These are phyloP conservation scores for Rhodotorula sp. DNA, from an alignment of 1,284 basidiomycete species.

Conservation along the genomic window DNA sequence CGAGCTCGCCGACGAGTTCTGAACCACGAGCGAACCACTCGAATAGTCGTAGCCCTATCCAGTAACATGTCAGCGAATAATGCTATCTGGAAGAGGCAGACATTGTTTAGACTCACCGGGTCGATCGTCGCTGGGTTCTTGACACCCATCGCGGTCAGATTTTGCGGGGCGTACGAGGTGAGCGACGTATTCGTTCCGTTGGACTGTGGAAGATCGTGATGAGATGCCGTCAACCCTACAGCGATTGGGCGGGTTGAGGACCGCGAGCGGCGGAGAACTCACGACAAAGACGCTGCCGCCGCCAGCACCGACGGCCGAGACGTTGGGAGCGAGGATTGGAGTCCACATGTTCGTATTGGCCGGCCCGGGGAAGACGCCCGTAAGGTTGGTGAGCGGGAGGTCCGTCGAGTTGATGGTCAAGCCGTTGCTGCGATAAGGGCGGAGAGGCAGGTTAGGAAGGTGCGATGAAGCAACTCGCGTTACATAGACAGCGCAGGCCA, in stretches of 20 bases:
- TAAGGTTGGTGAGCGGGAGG: constrained; percentile 48
- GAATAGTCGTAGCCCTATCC: constrained; percentile 6
- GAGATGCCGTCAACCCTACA: not conserved
- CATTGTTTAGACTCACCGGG: not conserved
- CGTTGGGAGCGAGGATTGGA: constrained; percentile 46
- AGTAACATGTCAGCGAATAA: not conserved
- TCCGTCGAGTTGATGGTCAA: constrained; percentile 37
- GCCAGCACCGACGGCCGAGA: constrained; percentile 46
- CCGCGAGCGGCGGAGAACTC: not conserved
- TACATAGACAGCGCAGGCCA: too few species aligned
- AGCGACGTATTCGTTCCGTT: constrained; percentile 42
- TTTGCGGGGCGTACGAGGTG: constrained; percentile 33
- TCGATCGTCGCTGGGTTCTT: constrained; percentile 34
- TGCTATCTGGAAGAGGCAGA: not conserved
- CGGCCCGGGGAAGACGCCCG: constrained; percentile 47
- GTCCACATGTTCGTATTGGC: constrained; percentile 43
- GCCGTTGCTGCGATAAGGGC: constrained; percentile 41
- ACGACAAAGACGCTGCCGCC: constrained; percentile 44
- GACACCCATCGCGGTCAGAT: constrained; percentile 41
- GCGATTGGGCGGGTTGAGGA: not conserved
- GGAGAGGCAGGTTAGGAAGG: not conserved
- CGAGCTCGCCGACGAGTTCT: not conserved
- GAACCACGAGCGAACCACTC: not conserved
- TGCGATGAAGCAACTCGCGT: constrained; percentile 6
- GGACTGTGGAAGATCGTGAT: not conserved